Percentiles rank a stretch among this genome's conserved stretches.
These are phyloP conservation scores for Suhomyces xylopsoci DNA, from an alignment of 805 yeast genomes.

Conservation along the genomic window DNA sequence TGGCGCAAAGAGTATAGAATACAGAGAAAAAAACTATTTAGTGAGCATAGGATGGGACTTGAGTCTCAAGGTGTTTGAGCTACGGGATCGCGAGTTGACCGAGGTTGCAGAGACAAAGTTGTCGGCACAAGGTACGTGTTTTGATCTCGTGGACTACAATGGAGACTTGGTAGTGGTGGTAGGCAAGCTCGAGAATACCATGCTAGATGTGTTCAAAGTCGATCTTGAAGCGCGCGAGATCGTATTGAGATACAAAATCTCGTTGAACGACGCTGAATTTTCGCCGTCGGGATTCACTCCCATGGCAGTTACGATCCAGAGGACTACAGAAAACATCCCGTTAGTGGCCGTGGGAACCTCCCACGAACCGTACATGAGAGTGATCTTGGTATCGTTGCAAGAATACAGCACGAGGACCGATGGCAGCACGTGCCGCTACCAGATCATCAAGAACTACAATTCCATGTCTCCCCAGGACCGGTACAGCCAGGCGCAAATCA, in stretches of 20 bases:
- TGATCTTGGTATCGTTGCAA: constrained; percentile 54
- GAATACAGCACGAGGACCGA: constrained; percentile 8
- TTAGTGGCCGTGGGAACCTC: constrained; percentile 66
- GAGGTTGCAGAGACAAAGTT: constrained; percentile 30
- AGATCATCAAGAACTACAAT: constrained; percentile 29
- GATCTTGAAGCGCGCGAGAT: neutral
- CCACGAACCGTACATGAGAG: constrained; percentile 73
- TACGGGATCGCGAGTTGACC: constrained; percentile 15
- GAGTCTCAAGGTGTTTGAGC: constrained; percentile 34
- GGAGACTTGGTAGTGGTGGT: constrained; percentile 44
- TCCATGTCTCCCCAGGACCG: constrained; percentile 68
- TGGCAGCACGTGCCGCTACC: constrained; percentile 21
- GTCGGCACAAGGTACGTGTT: constrained; percentile 50
- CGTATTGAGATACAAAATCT: constrained; percentile 37
- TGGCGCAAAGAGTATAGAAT: constrained; percentile 27
- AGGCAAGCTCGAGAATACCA: constrained; percentile 59
- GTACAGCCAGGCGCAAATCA: constrained; percentile 50
- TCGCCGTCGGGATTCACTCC: constrained; percentile 63
- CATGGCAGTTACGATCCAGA: constrained; percentile 34
- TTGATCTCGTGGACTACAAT: constrained; percentile 33
- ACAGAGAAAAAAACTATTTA: constrained; percentile 30
- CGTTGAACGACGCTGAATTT: constrained; percentile 73
- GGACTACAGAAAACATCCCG: constrained; percentile 13
- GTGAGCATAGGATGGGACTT: constrained; percentile 63
- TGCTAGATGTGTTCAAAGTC: constrained; percentile 43